Conservation (phyloP, 2,329 filamentous ascomycete genomes). For the Fusarium sororula region DNA sequence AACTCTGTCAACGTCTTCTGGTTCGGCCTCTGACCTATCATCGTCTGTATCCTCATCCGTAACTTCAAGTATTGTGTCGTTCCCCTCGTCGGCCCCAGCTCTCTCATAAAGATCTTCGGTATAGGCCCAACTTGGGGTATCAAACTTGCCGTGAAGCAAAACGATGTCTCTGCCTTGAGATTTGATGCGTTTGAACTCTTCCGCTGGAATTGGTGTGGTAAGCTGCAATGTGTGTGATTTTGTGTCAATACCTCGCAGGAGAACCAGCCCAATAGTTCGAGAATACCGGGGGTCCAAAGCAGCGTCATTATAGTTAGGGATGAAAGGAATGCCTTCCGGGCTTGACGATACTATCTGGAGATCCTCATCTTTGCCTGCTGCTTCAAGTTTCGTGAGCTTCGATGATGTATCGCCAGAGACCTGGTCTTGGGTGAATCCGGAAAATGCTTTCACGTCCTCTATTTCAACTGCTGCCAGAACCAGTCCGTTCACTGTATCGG, state of each 20-base stretch:
- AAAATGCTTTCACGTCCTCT: constrained; percentile 62
- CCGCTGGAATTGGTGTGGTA: constrained; percentile 65
- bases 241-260: constrained; percentile 75
- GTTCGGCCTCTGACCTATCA: constrained; percentile 45
- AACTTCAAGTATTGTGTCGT: constrained; percentile 43
- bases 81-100: constrained; percentile 45
- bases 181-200: constrained; percentile 52
- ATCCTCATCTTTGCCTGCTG: neutral
- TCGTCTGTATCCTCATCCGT: constrained; percentile 49
- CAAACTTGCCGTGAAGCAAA: constrained; percentile 74
- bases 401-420: neutral
- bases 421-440: constrained; percentile 36
- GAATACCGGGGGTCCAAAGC: constrained; percentile 69
- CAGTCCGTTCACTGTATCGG: constrained; percentile 75
- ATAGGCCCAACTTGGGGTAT: constrained; percentile 75
- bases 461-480: constrained; percentile 73
- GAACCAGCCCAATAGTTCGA: constrained; percentile 68
- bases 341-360: constrained; percentile 30
- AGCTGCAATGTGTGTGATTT: constrained; percentile 66
- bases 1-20: constrained; percentile 34
- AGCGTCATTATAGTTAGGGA: constrained; percentile 63
- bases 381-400: constrained; percentile 32
- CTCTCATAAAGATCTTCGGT: constrained; percentile 66
- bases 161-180: constrained; percentile 61
- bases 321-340: constrained; percentile 68